Conservation (phyloP, 1,139 yeast species). For the Nadsonia starkeyi-henricii region DNA sequence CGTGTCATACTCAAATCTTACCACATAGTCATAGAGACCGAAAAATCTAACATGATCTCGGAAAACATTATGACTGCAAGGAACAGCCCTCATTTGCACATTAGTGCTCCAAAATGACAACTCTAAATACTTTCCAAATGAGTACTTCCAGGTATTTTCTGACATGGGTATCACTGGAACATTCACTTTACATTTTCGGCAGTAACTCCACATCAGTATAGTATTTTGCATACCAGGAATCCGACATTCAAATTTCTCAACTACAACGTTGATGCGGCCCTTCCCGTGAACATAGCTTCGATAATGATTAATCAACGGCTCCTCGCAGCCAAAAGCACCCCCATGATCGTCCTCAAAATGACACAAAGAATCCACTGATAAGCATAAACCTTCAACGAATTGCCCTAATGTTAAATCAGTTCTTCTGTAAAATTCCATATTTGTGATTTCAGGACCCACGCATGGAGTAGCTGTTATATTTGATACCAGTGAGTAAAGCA, state of each 20-base stretch:
- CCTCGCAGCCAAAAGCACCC: slow-evolving; percentile 62
- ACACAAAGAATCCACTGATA: slow-evolving; percentile 55
- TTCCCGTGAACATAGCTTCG: slow-evolving; percentile 81
- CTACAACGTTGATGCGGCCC: slow-evolving; percentile 65
- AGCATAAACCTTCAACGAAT: slow-evolving; percentile 66
- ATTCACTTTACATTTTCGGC: slow-evolving; percentile 61
- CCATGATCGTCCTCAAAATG: slow-evolving; percentile 3
- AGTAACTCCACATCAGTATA: slow-evolving; percentile 87
- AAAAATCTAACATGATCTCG: slow-evolving; percentile 73
- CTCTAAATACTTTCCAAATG: slow-evolving; percentile 88
- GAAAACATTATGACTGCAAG: slow-evolving; percentile 69
- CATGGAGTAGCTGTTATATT: slow-evolving; percentile 84
- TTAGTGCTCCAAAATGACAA: slow-evolving; percentile 62
- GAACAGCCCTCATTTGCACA: slow-evolving; percentile 32
- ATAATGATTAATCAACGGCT: slow-evolving; percentile 57
- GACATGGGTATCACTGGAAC: slow-evolving; percentile 81
- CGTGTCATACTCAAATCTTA: slow-evolving; percentile 60
- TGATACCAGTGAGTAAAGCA: slow-evolving; percentile 72
- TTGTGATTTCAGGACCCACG: slow-evolving; percentile 71
- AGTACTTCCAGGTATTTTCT: slow-evolving; percentile 77
- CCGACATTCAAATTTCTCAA: slow-evolving; percentile 45
- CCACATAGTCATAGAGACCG: slow-evolving; percentile 67
- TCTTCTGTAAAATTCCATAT: slow-evolving; percentile 80
- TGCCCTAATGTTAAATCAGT: slow-evolving; percentile 84
- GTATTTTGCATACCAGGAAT: slow-evolving; percentile 50